Base-by-base conservation (phyloP, 805 yeast genomes). In the Lipomyces sp. region DNA sequence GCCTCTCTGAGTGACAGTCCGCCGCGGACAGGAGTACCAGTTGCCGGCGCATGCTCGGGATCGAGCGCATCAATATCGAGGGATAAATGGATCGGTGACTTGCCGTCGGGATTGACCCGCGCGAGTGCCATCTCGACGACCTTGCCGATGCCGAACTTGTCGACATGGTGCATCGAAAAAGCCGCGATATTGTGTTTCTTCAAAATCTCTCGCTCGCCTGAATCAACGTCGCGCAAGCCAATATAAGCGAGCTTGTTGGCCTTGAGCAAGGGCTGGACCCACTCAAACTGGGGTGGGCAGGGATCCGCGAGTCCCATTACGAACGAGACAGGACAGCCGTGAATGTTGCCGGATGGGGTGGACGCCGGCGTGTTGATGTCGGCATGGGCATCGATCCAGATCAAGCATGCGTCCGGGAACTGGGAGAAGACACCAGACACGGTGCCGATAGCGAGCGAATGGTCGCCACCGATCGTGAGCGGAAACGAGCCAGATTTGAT, bases 331-430 rank as follows among this genome's bases (percentile, higher is more conserved):
- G 99, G 99, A 77, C 98, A 93, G 4, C 99, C 99, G 77, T 94
- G 99, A 73, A 94, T 82, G 78, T 94, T 95, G 53, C 98, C 98
- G 6, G 94, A 86, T 35, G 84, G 89, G 1, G 98, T 87, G 7
- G 92, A 86, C 45, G 82, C 81, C 10, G 97, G 90, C 0, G 98
- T 89, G 81, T 95, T 95, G 76, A 95, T 89, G 77, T 94, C 99
- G 24, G 98, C 97, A 77, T 94, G 99, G 0, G 99, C 99, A 79
- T 94, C 99, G 73, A 94, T 89, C 99, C 99, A 94, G 69, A 94
- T 77, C 51, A 94, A 82, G 74, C 97, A 92, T 34, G 97, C 92
- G 72, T 93, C 92, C 24, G 97, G 97, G 76, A 89, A 82, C 70
- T 85, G 84, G 18, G 85, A 86, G 69, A 92, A 82, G 39, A 93